Evolutionary conservation across 225 moss, liverwort and hornwort species (phyloP), one percentile per base, ranked within the genome.

Genomic region (Marchantia polymorpha): DNA sequence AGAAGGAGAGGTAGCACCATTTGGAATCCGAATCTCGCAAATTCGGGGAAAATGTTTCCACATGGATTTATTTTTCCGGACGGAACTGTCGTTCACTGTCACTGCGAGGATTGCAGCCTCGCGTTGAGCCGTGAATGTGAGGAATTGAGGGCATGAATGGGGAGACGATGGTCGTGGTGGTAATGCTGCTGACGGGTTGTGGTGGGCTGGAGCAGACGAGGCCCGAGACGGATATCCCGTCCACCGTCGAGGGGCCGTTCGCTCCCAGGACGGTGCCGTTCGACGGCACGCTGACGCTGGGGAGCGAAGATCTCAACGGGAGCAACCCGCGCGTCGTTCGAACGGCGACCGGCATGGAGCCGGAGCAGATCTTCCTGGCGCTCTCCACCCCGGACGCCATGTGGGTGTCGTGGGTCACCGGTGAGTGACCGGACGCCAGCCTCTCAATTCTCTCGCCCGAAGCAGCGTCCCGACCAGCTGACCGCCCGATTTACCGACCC

Each of bases 371-470:
- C 71, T 87, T 89, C 7, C 73, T 99, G 83, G 93, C 94, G 11
- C 88, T 93, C 27, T 95, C 97, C 19, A 87, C 89, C 27, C 92
- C 94, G 14, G 92, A 90, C 83, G 87, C 93, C 52, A 87, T 95
- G 87, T 94, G 95, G 89, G 61, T 99, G 81, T 83, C 93, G 12
- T 99, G 97, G 97, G 73, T 90, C 80, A 99, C 97, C 14, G 97
- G 96, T 92, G 78, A 59, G 82, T 64, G 26, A 47, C n/a, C n/a
- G n/a, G n/a, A n/a, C n/a, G n/a, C n/a, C n/a, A n/a, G n/a, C n/a
- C n/a, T n/a, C n/a, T n/a, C n/a, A n/a, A n/a, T n/a, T n/a, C n/a
- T n/a, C n/a, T n/a, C n/a, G n/a, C n/a, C n/a, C n/a, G n/a, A n/a
- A n/a, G n/a, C n/a, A n/a, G n/a, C n/a, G n/a, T n/a, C n/a, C n/a